These are phyloP conservation scores for Fusarium staphyleae DNA, from an alignment of 2,329 filamentous ascomycete species.

Conservation along the genomic window DNA sequence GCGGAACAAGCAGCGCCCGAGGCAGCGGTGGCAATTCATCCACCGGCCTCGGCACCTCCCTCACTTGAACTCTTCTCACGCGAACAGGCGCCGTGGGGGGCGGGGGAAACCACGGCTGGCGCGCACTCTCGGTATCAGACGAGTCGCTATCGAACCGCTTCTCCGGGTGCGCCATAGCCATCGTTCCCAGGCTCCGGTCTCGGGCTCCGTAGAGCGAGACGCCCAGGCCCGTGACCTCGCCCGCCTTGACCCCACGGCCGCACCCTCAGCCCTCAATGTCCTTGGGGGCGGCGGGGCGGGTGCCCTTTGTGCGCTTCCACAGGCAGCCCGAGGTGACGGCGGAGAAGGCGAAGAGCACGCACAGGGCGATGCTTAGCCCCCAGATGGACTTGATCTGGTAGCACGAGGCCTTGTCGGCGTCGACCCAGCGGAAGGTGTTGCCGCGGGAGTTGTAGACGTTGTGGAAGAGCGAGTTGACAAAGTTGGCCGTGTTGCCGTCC, in stretches of 20 bases:
- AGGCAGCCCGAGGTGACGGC: slow-evolving; percentile 64
- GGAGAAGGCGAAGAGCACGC: slow-evolving; percentile 72
- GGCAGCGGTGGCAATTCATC: slow-evolving; percentile 44
- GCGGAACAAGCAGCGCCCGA: slow-evolving; percentile 36
- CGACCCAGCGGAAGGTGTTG: slow-evolving; percentile 55
- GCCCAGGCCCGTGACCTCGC: slow-evolving; percentile 27
- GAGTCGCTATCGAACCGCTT: slow-evolving; percentile 46
- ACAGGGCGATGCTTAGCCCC: slow-evolving; percentile 83
- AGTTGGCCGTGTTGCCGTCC: slow-evolving; percentile 52
- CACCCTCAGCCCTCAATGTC: slow-evolving; percentile 58
- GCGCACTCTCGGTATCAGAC: slow-evolving; percentile 41
- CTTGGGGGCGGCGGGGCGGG: slow-evolving; percentile 50
- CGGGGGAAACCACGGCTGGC: slow-evolving; percentile 44
- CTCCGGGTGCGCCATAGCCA: slow-evolving; percentile 45
- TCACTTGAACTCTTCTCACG: slow-evolving; percentile 33
- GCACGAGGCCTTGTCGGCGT: slow-evolving; percentile 69
- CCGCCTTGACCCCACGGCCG: slow-evolving; percentile 51
- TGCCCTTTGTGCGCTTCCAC: slow-evolving; percentile 65
- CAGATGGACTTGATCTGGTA: slow-evolving; percentile 86
- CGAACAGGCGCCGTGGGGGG: slow-evolving; percentile 48
- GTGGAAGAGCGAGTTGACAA: slow-evolving; percentile 54
- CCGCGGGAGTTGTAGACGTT: slow-evolving; percentile 49
- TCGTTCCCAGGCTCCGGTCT: slow-evolving; percentile 49
- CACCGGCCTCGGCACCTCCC: slow-evolving; percentile 40
- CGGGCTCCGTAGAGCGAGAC: slow-evolving; percentile 20